A percentile compares a stretch with the other conserved stretches of the same genome.
Evolutionary conservation across 192 early-diverging fungal genomes (phyloP).

Genomic region (Coemansia sp.): DNA sequence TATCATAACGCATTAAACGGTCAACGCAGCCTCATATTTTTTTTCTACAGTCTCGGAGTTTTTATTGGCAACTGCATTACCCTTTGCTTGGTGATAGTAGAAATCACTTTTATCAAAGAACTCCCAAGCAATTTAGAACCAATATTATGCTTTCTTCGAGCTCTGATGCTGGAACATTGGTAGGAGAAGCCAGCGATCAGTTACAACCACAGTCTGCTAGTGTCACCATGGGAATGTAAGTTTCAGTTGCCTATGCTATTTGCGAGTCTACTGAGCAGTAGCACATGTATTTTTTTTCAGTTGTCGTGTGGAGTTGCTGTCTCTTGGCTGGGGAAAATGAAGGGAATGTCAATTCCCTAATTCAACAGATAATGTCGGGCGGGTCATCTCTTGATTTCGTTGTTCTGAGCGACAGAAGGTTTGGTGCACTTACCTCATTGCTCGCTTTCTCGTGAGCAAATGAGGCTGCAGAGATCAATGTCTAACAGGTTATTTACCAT

Average conservation of each 20-base stretch:
- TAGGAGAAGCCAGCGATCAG: neutral
- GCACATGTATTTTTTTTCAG: neutral
- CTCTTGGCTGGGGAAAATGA: neutral
- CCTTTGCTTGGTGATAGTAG: no score
- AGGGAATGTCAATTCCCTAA: no score
- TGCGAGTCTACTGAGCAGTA: neutral
- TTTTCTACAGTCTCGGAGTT: no score
- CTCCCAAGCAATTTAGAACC: neutral
- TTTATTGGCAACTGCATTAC: no score
- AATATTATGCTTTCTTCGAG: conserved; percentile 27
- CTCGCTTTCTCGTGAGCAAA: no score
- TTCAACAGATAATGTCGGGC: no score
- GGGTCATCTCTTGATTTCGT: no score
- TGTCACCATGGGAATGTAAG: conserved; percentile 21
- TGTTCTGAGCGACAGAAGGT: neutral
- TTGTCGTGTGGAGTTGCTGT: no score
- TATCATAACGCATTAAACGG: neutral
- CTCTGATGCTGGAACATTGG: conserved; percentile 4
- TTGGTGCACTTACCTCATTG: no score
- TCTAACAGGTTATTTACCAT: neutral
- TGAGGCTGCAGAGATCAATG: conserved; percentile 4
- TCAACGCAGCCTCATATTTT: no score
- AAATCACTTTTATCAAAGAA: neutral
- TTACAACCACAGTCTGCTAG: neutral
- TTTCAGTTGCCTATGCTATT: conserved; percentile 1